Evolutionary conservation across 176 grass and related monocot species (phyloP).

Genomic region (Phragmites australis): DNA sequence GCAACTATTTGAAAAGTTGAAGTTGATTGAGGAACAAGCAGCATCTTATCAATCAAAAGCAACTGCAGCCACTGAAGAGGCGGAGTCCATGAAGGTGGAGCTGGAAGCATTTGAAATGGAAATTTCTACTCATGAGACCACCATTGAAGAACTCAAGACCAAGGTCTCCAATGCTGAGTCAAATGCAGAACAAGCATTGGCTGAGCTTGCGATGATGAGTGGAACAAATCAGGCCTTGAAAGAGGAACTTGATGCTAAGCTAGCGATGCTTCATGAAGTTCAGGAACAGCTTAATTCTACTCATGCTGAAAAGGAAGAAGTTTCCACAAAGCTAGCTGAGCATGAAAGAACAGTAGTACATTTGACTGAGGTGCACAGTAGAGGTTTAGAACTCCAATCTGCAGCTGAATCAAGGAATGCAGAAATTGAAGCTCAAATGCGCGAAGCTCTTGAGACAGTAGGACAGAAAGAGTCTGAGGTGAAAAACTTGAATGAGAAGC

Average conservation of each 20-base stretch:
- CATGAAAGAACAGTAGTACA: constrained; percentile 51
- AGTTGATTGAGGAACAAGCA: constrained; percentile 51
- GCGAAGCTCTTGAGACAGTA: constrained; percentile 48
- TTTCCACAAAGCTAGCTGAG: constrained; percentile 44
- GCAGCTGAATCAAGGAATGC: constrained; percentile 51
- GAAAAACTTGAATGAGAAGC: constrained; percentile 68
- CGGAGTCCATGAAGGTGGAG: constrained; percentile 71
- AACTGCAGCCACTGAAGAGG: constrained; percentile 54
- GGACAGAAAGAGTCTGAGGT: constrained; percentile 58
- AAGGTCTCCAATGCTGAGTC: constrained; percentile 55
- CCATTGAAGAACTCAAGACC: constrained; percentile 58
- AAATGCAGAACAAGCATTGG: constrained; percentile 51
- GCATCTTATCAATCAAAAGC: constrained; percentile 58
- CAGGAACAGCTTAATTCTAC: constrained; percentile 59
- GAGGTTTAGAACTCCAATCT: constrained; percentile 55
- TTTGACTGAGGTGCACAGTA: constrained; percentile 55
- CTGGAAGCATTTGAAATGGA: constrained; percentile 71
- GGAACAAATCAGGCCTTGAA: constrained; percentile 52
- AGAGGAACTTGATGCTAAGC: constrained; percentile 67
- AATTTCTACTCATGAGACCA: constrained; percentile 59
- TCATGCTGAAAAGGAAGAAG: constrained; percentile 56
- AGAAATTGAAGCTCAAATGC: constrained; percentile 55
- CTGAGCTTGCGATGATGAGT: constrained; percentile 49
- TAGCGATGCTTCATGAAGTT: constrained; percentile 54
- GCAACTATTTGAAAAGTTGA: constrained; percentile 59